Evolutionary conservation across 2,329 filamentous ascomycete genomes (phyloP).

Genomic region (Fusarium irregulare): DNA sequence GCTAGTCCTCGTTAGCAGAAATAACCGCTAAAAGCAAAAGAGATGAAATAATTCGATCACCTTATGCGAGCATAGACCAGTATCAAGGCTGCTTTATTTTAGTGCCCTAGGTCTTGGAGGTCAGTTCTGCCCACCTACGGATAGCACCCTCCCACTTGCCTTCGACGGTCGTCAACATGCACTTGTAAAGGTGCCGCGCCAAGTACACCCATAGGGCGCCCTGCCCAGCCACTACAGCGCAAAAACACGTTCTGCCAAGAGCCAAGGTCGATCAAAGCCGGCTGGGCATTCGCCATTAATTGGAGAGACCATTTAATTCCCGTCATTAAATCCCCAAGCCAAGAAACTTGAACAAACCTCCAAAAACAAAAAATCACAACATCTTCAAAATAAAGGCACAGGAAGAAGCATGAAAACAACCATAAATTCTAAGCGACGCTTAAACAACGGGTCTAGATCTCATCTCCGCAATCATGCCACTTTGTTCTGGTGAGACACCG

Average conservation of each 20-base stretch:
- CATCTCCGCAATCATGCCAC: slow-evolving; percentile 25
- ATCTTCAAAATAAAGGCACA: neutral
- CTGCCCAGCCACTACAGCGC: slow-evolving; percentile 28
- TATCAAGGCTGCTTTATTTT: too few relatives aligned
- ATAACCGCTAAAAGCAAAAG: too few relatives aligned
- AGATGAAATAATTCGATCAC: too few relatives aligned
- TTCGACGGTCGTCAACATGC: neutral
- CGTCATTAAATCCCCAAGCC: slow-evolving; percentile 13
- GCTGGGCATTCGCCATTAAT: slow-evolving; percentile 31
- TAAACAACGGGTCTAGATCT: slow-evolving; percentile 34
- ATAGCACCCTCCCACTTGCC: neutral
- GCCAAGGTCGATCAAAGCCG: slow-evolving; percentile 28
- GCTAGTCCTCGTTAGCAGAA: neutral
- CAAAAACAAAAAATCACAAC: neutral
- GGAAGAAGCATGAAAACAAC: neutral
- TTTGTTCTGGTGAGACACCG: neutral
- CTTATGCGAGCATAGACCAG: too few relatives aligned
- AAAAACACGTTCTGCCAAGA: slow-evolving; percentile 39
- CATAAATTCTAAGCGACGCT: slow-evolving; percentile 10
- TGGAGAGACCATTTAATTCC: slow-evolving; percentile 12
- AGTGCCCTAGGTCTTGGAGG: too few relatives aligned
- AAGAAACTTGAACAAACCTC: neutral
- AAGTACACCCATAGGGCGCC: neutral
- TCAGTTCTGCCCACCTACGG: too few relatives aligned
- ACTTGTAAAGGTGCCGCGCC: neutral